A percentile compares a stretch with the other conserved stretches of the same genome.
Conservation (phyloP, 2,329 filamentous ascomycete genomes). For the Exophiala viscosa region DNA sequence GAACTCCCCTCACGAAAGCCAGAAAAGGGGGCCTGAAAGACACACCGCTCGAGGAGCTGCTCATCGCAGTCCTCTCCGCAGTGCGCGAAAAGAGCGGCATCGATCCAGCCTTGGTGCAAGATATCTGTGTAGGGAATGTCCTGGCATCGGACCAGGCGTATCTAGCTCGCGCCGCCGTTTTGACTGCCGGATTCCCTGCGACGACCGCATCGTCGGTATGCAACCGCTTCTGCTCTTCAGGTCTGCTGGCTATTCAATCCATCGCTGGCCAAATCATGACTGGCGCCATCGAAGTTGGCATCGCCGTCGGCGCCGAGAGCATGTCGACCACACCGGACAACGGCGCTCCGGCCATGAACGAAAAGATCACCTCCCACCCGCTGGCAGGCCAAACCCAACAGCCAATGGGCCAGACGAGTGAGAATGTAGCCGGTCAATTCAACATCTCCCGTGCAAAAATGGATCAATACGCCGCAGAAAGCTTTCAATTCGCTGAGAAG, state of each 20-base stretch:
- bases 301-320: slow-evolving; percentile 80
- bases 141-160: too few species aligned
- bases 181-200: slow-evolving; percentile 89
- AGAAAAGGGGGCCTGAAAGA: slow-evolving; percentile 95
- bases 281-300: slow-evolving; percentile 77
- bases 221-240: slow-evolving; percentile 96
- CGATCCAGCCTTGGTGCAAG: not conserved
- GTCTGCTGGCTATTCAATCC: slow-evolving; percentile 88
- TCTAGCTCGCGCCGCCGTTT: slow-evolving; percentile 66
- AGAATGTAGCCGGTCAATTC: too few species aligned
- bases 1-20: slow-evolving; percentile 85
- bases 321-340: slow-evolving; percentile 63
- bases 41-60: slow-evolving; percentile 77
- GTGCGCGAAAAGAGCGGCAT: slow-evolving; percentile 55
- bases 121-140: not conserved
- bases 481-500: slow-evolving; percentile 78
- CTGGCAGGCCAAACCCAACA: slow-evolving; percentile 36
- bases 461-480: slow-evolving; percentile 75
- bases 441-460: too few species aligned
- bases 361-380: too few species aligned
- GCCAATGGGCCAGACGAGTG: slow-evolving; percentile 55
- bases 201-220: slow-evolving; percentile 74
- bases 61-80: slow-evolving; percentile 75
- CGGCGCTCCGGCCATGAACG: too few species aligned
- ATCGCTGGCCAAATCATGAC: slow-evolving; percentile 79